Conservation (phyloP, 75 land plant genomes). For the Cryptomeria japonica region DNA sequence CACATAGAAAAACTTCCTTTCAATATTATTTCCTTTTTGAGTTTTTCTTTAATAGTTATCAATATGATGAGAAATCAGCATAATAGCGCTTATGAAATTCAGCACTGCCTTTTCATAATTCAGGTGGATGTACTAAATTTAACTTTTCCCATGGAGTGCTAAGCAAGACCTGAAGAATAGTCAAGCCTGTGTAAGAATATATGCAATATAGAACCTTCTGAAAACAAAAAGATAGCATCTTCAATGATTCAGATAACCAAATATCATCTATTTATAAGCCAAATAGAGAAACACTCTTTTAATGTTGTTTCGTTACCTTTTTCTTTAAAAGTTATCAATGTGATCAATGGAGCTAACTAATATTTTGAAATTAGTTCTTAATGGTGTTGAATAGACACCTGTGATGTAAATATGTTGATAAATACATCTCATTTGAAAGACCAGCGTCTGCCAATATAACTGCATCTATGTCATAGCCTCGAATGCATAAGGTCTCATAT, state of each 20-base stretch:
- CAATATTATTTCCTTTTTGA: neutral
- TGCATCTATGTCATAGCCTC: constrained; percentile 89
- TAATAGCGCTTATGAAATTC: neutral
- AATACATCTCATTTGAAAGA: constrained; percentile 60
- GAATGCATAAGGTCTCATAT: constrained; percentile 72
- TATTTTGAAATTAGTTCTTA: neutral
- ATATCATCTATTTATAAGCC: neutral
- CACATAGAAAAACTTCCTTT: neutral
- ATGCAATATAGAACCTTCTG: neutral
- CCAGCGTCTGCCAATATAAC: constrained; percentile 78
- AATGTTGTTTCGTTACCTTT: neutral
- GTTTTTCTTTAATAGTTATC: neutral
- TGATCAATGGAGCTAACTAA: neutral
- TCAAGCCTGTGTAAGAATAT: neutral
- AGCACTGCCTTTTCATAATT: neutral
- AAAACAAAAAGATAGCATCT: neutral
- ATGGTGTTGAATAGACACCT: constrained; percentile 42
- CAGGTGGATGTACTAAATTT: neutral
- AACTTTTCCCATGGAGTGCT: neutral
- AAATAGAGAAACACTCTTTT: neutral
- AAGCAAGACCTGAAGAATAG: neutral
- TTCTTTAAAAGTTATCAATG: neutral
- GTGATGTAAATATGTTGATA: constrained; percentile 61
- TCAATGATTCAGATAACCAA: neutral
- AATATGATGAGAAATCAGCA: neutral